A percentile compares a stretch with the other conserved stretches of the same genome.
phyloP scores from a whole-genome alignment of 2,329 filamentous ascomycete genomes.

The Aspergillus texensis region DNA sequence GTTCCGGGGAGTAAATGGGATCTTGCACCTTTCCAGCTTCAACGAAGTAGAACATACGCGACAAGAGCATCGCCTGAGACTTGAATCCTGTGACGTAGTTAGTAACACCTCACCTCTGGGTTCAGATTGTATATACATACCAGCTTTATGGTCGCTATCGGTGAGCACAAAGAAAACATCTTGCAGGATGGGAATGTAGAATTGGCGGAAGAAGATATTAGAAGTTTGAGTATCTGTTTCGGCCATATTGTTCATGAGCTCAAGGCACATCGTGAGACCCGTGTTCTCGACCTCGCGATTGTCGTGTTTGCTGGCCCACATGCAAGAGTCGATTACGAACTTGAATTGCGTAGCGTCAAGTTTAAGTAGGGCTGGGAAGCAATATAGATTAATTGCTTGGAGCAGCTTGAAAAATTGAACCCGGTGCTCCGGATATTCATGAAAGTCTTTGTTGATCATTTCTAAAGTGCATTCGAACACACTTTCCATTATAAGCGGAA shows the following conservation, averaged over 20 bases:
- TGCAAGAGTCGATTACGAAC: constrained; percentile 98
- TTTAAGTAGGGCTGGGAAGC: constrained; percentile 92
- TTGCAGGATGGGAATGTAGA: constrained; percentile 92
- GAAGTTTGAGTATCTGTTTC: constrained; percentile 84
- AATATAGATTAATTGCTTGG: constrained; percentile 93
- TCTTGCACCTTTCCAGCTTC: constrained; percentile 86
- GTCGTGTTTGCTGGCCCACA: constrained; percentile 99
- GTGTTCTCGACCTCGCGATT: constrained; percentile 97
- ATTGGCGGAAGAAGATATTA: constrained; percentile 96
- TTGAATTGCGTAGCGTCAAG: constrained; percentile 97
- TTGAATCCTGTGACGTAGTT: constrained; percentile 69
- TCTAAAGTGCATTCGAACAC: constrained; percentile 98
- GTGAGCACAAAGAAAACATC: constrained; percentile 98
- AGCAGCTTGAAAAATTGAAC: constrained; percentile 99
- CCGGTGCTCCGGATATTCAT: constrained; percentile 95
- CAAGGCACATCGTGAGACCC: constrained; percentile 95
- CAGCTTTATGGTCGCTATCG: constrained; percentile 97
- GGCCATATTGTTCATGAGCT: constrained; percentile 96
- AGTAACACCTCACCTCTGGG: neutral
- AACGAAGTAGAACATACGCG: constrained; percentile 96
- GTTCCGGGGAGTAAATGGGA: constrained; percentile 83
- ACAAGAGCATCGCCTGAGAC: constrained; percentile 89
- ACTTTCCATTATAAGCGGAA: constrained; percentile 96
- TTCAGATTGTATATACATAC: constrained; percentile 32
- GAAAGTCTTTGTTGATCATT: constrained; percentile 99